These are phyloP conservation scores for Dothistroma pini DNA, from an alignment of 2,329 filamentous ascomycete species.

Conservation along the genomic window DNA sequence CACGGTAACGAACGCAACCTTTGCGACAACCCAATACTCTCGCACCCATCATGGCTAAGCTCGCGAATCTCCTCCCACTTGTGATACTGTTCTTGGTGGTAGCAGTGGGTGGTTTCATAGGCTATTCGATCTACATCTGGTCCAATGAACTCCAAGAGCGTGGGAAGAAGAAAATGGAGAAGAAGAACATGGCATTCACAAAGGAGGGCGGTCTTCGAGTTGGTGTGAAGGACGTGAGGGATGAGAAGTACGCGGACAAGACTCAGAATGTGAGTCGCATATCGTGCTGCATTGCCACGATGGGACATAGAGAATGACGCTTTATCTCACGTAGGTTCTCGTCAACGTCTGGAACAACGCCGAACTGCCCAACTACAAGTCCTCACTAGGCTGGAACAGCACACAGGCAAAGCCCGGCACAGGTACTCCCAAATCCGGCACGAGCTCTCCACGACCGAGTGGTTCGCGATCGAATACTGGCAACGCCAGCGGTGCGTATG, in stretches of 20 bases:
- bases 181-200: slow-evolving; percentile 70
- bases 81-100: slow-evolving; percentile 60
- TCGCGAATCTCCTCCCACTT: slow-evolving; percentile 56
- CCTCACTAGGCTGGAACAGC: slow-evolving; percentile 34
- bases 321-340: slow-evolving; percentile 31
- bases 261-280: slow-evolving; percentile 56
- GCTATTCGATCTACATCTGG: slow-evolving; percentile 68
- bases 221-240: slow-evolving; percentile 63
- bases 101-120: slow-evolving; percentile 58
- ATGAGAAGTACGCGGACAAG: slow-evolving; percentile 68
- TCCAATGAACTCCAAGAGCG: slow-evolving; percentile 62
- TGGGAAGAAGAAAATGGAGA: slow-evolving; percentile 67
- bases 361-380: slow-evolving; percentile 37
- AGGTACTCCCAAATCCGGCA: slow-evolving; percentile 8
- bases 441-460: slow-evolving; percentile 8
- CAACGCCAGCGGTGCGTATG: neutral
- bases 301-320: neutral
- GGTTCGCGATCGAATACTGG: neutral
- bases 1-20: neutral
- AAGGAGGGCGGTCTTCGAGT: slow-evolving; percentile 70
- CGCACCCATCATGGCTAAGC: slow-evolving; percentile 17
- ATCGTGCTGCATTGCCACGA: neutral
- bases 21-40: neutral
- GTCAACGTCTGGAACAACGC: slow-evolving; percentile 50
- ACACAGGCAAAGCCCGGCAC: slow-evolving; percentile 10